phyloP scores from a whole-genome alignment of 2,329 filamentous ascomycete species.

The Metarhizium robertsii region DNA sequence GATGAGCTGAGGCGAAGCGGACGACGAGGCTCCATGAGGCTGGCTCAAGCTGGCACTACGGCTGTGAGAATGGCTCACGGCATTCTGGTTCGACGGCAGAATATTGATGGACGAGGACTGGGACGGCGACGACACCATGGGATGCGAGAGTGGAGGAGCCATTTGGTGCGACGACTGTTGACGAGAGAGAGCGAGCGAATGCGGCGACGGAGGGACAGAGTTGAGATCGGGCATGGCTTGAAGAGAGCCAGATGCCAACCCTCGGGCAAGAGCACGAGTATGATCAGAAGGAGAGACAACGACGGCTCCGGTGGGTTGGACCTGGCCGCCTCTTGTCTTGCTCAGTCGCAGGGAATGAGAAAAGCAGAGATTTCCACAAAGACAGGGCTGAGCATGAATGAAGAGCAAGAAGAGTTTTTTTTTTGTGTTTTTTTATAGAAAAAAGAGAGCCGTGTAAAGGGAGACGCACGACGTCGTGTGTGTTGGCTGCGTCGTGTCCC shows the following conservation, averaged over 20 bases:
- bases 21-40: constrained; percentile 23
- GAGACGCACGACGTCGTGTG: constrained; percentile 4
- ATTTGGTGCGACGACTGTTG: constrained; percentile 36
- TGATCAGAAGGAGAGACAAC: background rate
- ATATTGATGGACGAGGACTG: constrained; percentile 41
- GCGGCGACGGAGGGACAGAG: constrained; percentile 42
- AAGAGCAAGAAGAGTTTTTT: background rate
- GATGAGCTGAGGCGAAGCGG: constrained; percentile 13
- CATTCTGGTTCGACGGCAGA: constrained; percentile 45
- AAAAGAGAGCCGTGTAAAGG: background rate
- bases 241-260: constrained; percentile 2
- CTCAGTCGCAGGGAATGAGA: background rate
- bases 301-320: background rate
- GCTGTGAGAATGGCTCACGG: constrained; percentile 27
- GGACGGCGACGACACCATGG: constrained; percentile 10
- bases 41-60: constrained; percentile 7
- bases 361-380: too few relatives aligned
- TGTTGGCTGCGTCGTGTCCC: constrained; percentile 6
- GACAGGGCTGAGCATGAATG: too few relatives aligned
- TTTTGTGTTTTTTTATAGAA: background rate
- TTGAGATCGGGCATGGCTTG: constrained; percentile 44
- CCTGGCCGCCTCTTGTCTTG: background rate
- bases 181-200: constrained; percentile 27
- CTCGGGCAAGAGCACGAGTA: background rate
- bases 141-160: constrained; percentile 24